Evolutionary conservation across 768 basidiomycete genomes (phyloP), one percentile per base, ranked within the genome.

Genomic region (Cyclocybe cylindracea): DNA sequence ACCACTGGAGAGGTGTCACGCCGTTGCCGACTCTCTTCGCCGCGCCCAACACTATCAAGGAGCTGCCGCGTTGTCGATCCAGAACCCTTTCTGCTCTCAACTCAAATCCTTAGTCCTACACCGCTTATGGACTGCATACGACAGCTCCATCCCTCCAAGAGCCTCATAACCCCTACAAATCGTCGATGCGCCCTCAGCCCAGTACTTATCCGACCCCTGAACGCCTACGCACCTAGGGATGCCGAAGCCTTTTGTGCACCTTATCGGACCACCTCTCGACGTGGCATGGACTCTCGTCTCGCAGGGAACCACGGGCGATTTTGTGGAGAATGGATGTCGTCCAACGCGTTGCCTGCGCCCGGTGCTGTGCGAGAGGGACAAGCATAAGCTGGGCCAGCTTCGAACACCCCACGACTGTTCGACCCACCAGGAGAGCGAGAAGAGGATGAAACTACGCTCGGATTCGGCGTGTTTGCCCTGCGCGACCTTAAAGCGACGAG

Each of bases 211-310:
- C 3, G 89, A 94, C 60, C 88, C 91, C 78, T 91, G 56, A 96
- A 94, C 61, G 87, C 86, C n/a, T 97, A 96, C 61, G 83, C 83
- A 86, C 54, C 75, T 86, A 13, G 93, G 94, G 8, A 80, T 88
- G 70, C 89, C 91, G 32, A 94, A 93, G 62, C 88, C 88, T 0
- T 85, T 83, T 56, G 93, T 96, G 0, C 87, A 91, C 54, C 75
- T 89, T 10, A 65, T 97, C 2, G 89, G 87, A 0, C 84, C 84
- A 0, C 92, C 91, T 0, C 74, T 94, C 44, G 86, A 85, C 53
- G 62, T 95, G 5, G 87, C 89, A 1, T 72, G 24, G 94, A 98
- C 57, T 78, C 89, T 2, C 70, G 94, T n/a, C 74, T 81, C 11
- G 79, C 80, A 0, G 91, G 92, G 4, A 79, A 78, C 50, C 73